Percentiles rank a stretch among this genome's conserved stretches.
phyloP scores from a whole-genome alignment of 2,329 filamentous ascomycete species.

The Coleophoma crateriformis region DNA sequence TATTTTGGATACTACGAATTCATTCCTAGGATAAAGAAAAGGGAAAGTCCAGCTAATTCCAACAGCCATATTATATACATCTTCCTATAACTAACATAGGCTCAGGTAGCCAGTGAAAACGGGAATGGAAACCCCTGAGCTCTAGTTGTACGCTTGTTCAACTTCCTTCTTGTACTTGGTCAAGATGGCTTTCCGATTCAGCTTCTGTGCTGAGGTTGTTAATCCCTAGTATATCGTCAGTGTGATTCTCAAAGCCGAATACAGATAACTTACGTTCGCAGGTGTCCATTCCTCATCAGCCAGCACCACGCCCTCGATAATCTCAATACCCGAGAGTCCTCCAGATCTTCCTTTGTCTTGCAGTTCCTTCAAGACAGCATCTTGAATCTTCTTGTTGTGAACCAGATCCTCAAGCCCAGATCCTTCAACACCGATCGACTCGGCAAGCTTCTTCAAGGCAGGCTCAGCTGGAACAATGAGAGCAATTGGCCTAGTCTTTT shows the following conservation, averaged over 20 bases:
- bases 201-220: constrained; percentile 66
- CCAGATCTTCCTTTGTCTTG: constrained; percentile 58
- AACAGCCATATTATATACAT: no score
- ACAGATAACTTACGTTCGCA: constrained; percentile 59
- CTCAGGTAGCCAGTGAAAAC: no score
- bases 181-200: constrained; percentile 65
- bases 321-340: constrained; percentile 66
- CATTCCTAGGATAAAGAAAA: no score
- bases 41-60: no score
- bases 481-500: constrained; percentile 74
- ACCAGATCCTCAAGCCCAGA: constrained; percentile 61
- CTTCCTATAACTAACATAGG: no score
- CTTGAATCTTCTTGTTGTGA: constrained; percentile 58
- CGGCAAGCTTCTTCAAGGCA: constrained; percentile 53
- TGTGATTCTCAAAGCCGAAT: constrained; percentile 29
- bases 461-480: constrained; percentile 69
- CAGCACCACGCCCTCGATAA: constrained; percentile 69
- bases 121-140: no score
- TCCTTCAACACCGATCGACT: constrained; percentile 56
- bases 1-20: no score
- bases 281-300: constrained; percentile 87
- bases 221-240: constrained; percentile 42
- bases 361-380: constrained; percentile 60
- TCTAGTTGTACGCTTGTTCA: constrained; percentile 44
- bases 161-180: constrained; percentile 57